Evolutionary conservation across 768 basidiomycete genomes (phyloP), one percentile per base, ranked within the genome.

Genomic region (Infundibulicybe gibba): DNA sequence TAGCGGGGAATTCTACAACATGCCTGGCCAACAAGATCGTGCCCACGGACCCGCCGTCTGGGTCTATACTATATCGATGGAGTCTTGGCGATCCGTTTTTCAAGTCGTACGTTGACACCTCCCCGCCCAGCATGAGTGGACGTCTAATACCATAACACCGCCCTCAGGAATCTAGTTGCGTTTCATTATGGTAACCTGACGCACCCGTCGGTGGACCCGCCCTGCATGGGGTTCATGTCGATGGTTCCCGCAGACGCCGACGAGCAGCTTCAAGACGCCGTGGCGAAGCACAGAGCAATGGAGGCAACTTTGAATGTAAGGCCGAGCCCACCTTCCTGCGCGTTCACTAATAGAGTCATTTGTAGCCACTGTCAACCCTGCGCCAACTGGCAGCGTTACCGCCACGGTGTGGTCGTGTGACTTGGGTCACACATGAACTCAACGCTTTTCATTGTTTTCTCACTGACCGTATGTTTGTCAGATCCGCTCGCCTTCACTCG

Each of bases 161-260:
- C 21, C 32, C 40, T 12, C 42, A 85, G 86, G 6, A 81, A 75
- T 32, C 63, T 86, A 15, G 78, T 78, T 17, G 79, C 77, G 14
- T 87, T 87, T 57, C 74, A 87, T 61, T 87, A 83, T 54, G 86
- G 86, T 11, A 86, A 87, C 59, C 65, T 87, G 43, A 81, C 79
- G 0, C 72, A 79, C 45, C 85, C 85, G 0, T 83, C 81, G 0
- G 69, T 72, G 44, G 83, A 87, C 53, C 80, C 82, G 38, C 83
- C 86, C 0, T 77, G 83, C 1, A 76, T 88, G 3, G 86, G 85
- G 1, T 67, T 88, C 43, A 65, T 80, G 39, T 87, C 85, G 6
- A 80, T 69, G 1, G 80, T 87, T 6, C 83, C 84, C 11, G 21
- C 56, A 5, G 72, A 84, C 50, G 80, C 81, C 0, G 65, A 56